Percentiles rank a stretch among this genome's conserved stretches.
phyloP scores from a whole-genome alignment of 2,329 filamentous ascomycete genomes.

The Monosporascus cannonballus region DNA sequence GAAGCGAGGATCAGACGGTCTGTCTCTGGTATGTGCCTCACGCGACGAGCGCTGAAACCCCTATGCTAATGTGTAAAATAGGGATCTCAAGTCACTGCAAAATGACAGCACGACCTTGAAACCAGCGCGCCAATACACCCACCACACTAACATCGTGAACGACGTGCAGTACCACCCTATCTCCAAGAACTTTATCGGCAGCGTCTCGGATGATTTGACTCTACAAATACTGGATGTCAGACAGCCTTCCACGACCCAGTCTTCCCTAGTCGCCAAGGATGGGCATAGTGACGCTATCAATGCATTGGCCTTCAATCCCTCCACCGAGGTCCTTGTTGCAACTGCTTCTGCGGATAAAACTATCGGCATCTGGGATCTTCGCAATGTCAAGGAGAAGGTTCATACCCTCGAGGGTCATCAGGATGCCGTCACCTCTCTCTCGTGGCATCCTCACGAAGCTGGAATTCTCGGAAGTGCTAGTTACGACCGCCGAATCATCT shows the following conservation, averaged over 20 bases:
- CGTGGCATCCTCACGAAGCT: conserved; percentile 91
- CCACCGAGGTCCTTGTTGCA: conserved; percentile 81
- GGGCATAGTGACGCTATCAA: conserved; percentile 94
- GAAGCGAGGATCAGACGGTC: conserved; percentile 88
- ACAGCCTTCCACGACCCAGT: conserved; percentile 55
- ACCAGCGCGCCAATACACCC: conserved; percentile 70
- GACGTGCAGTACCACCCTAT: conserved; percentile 94
- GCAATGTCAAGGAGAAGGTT: conserved; percentile 83
- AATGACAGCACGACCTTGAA: conserved; percentile 64
- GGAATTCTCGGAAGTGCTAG: conserved; percentile 85
- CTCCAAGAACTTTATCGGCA: conserved; percentile 78
- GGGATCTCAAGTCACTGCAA: conserved; percentile 75
- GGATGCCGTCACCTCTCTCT: conserved; percentile 83
- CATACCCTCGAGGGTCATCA: conserved; percentile 85
- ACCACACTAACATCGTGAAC: conserved; percentile 89
- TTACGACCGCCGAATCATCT: conserved; percentile 88
- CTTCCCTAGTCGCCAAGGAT: conserved; percentile 61
- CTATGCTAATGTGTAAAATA: conserved; percentile 26
- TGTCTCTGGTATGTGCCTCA: conserved; percentile 67
- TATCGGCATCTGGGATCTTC: conserved; percentile 89
- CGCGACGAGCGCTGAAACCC: neutral
- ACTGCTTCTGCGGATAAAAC: conserved; percentile 95
- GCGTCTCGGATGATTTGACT: conserved; percentile 90
- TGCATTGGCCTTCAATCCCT: conserved; percentile 89
- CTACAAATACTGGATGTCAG: conserved; percentile 90